Base-by-base conservation (phyloP, 768 basidiomycete genomes). In the Pulveroboletus ravenelii region DNA sequence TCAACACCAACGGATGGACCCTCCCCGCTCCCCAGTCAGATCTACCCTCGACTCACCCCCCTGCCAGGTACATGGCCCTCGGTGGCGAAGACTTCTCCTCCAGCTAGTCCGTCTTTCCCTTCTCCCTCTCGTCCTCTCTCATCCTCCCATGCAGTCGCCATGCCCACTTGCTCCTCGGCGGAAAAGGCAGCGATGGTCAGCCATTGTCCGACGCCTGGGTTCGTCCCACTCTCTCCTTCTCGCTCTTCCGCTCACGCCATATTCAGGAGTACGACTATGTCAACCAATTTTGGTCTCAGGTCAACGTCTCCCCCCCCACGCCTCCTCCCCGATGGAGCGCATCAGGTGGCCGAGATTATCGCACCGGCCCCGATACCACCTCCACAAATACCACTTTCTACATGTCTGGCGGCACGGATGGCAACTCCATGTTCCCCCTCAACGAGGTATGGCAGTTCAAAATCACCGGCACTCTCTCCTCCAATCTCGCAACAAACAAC, bases 151-250 rank as follows among this genome's bases (percentile, higher is more conserved):
- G 34, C 55, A 89, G 87, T 63, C 88, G 89, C 36, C 78, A 78
- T 48, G 85, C 82, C 23, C 86, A 90, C 62, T 70, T 91, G 30
- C 70, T 92, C 14, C 77, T 86, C 43, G 89, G 89, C 18, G 89
- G 89, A 25, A 79, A 76, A 66, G 84, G 73, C 41, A 50, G 68
- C n/a, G 67, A 78, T 52, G 77, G 75, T 6, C 65, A 72, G 31
- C 72, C 83, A 14, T 67, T 89, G 51, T 73, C 76, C 4, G 89
- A 91, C 60, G 76, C 82, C 51, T 91, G 89, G 89, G 89, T 89
- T 65, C 57, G 78, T 65, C 9, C 45, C 44, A 3, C 51, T 27
- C 50, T 18, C 41, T 30, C 29, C 5, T 12, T 35, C 6, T 41
- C 38, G 2, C 25, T 40, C 29, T 10, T 25, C 23, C 49, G 20